Evolutionary conservation across 805 yeast genomes (phyloP).

Genomic region (Metschnikowia cubensis): DNA sequence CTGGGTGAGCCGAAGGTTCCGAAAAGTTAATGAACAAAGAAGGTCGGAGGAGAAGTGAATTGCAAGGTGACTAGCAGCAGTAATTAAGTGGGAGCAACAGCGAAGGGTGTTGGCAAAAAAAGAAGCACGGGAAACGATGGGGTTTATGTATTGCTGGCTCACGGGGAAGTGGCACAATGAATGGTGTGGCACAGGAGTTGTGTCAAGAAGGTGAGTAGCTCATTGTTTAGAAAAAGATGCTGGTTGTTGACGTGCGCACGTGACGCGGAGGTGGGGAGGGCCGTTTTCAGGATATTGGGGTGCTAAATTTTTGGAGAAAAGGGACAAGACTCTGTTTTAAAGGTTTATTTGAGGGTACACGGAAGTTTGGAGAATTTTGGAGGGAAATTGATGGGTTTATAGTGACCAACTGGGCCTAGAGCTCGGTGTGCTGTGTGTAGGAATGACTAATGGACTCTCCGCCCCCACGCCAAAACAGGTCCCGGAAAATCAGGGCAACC

Average conservation of each 20-base stretch:
- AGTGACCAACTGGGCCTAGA: too few species aligned
- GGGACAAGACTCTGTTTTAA: too few species aligned
- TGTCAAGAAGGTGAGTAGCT: neutral
- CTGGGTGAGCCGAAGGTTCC: neutral
- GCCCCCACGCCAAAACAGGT: too few species aligned
- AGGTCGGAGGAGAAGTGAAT: neutral
- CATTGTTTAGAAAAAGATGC: slow-evolving; percentile 1
- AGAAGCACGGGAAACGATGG: neutral
- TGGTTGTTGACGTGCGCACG: slow-evolving; percentile 3
- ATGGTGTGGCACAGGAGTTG: neutral
- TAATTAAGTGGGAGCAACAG: neutral
- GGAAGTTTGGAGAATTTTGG: too few species aligned
- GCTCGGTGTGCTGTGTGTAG: too few species aligned
- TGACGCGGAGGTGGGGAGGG: neutral
- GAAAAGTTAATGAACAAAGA: neutral
- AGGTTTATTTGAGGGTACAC: too few species aligned
- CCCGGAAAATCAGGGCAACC: too few species aligned
- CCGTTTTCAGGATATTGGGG: too few species aligned
- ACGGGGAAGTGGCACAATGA: slow-evolving; percentile 1
- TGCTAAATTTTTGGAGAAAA: too few species aligned
- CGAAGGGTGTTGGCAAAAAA: neutral
- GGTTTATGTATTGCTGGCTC: neutral
- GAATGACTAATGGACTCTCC: too few species aligned
- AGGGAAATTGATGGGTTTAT: too few species aligned
- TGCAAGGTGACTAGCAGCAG: neutral